These are phyloP conservation scores for Rhizophagus prolifer DNA, from an alignment of 192 early-diverging fungal species.

Conservation along the genomic window DNA sequence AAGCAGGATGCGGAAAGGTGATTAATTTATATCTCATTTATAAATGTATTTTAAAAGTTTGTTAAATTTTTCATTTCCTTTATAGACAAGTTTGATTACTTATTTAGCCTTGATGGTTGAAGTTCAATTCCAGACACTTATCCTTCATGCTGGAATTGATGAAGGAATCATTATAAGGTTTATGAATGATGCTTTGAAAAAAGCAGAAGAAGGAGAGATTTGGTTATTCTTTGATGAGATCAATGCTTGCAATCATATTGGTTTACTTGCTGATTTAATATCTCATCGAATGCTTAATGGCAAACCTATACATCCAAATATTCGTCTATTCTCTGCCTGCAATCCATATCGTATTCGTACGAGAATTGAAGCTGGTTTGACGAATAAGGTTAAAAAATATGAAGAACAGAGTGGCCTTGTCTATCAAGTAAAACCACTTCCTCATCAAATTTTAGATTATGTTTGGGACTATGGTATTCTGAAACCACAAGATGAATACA, in stretches of 20 bases:
- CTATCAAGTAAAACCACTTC: conserved; percentile 3
- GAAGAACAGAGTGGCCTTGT: neutral
- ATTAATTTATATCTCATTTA: neutral
- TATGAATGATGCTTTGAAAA: neutral
- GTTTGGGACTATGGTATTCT: neutral
- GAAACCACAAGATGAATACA: neutral
- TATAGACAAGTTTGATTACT: neutral
- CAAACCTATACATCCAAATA: neutral
- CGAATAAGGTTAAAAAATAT: neutral
- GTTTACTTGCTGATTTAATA: neutral
- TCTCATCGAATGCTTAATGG: neutral
- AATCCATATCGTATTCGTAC: neutral
- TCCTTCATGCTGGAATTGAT: neutral
- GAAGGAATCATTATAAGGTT: neutral
- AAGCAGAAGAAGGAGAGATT: neutral
- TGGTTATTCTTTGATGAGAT: neutral
- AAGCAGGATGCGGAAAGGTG: neutral
- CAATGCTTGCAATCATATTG: neutral
- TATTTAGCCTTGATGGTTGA: neutral
- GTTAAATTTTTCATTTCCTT: no score
- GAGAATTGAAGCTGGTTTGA: neutral
- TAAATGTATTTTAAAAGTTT: neutral
- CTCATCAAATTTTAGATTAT: conserved; percentile 15
- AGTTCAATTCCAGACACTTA: neutral
- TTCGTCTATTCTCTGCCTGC: neutral